Conservation (phyloP, 345 rosid genomes). For the Pistacia vera region DNA sequence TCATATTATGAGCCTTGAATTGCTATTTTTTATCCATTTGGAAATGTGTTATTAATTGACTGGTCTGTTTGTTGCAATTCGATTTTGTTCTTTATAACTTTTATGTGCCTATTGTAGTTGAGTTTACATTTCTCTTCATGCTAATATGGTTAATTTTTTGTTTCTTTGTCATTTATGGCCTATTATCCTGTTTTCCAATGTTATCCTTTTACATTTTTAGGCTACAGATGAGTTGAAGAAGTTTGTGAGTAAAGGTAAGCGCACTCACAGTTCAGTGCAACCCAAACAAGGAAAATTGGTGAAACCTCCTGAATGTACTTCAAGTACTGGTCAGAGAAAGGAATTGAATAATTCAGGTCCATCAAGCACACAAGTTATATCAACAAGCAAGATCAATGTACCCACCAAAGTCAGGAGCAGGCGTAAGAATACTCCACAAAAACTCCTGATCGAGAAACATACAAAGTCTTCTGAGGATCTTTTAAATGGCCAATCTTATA, state of each 20-base stretch:
- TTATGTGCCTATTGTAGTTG: not conserved
- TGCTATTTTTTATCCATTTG: not conserved
- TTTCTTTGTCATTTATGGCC: not conserved
- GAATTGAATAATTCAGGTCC: constrained; percentile 52
- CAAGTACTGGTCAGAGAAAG: constrained; percentile 45
- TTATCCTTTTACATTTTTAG: constrained; percentile 33
- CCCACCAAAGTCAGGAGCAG: constrained; percentile 76
- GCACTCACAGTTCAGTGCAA: constrained; percentile 38
- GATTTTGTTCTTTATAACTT: not conserved
- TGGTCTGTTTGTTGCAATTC: not conserved
- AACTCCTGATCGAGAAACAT: constrained; percentile 42
- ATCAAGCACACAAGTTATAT: constrained; percentile 32
- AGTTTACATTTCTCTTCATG: not conserved
- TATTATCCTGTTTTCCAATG: not conserved
- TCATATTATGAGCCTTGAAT: not conserved
- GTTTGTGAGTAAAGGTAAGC: constrained; percentile 50
- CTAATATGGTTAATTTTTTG: not conserved
- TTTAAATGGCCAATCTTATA: constrained; percentile 39
- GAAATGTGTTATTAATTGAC: not conserved
- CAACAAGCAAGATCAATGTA: constrained; percentile 47
- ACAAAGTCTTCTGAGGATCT: constrained; percentile 30
- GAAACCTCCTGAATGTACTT: constrained; percentile 48
- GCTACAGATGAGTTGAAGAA: constrained; percentile 40
- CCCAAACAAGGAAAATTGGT: constrained; percentile 51
- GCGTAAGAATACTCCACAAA: constrained; percentile 53